Percentiles rank a stretch among this genome's conserved stretches.
Conservation (phyloP, 2,329 filamentous ascomycete species). For the Fusarium marasasianum region DNA sequence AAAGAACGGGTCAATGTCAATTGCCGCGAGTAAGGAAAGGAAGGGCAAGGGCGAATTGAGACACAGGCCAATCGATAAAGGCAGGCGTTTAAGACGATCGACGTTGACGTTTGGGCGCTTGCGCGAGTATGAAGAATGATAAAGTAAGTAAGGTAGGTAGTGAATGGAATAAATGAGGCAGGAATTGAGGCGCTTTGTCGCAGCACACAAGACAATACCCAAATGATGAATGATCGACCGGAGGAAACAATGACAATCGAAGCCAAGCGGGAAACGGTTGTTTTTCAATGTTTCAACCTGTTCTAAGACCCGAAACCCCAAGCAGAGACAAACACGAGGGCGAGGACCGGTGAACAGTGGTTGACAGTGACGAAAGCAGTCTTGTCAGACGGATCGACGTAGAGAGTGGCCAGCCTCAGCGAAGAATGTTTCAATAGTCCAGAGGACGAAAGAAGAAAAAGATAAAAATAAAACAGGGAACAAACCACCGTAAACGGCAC, state of each 20-base stretch:
- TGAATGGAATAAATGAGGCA: not conserved
- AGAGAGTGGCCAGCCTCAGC: slow-evolving; percentile 27
- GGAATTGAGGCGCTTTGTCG: slow-evolving; percentile 25
- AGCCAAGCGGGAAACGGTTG: slow-evolving; percentile 2
- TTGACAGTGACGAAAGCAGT: slow-evolving; percentile 13
- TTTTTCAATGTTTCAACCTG: slow-evolving; percentile 36
- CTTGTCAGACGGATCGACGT: not conserved
- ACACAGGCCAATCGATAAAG: slow-evolving; percentile 1
- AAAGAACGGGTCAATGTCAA: slow-evolving; percentile 19
- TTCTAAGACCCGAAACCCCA: slow-evolving; percentile 11
- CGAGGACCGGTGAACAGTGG: slow-evolving; percentile 17
- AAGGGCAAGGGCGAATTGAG: slow-evolving; percentile 14
- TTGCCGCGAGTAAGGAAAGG: slow-evolving; percentile 13
- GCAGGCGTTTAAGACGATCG: slow-evolving; percentile 30
- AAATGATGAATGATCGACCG: slow-evolving; percentile 21
- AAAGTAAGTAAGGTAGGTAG: not conserved
- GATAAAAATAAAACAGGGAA: slow-evolving; percentile 8
- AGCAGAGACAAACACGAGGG: slow-evolving; percentile 19
- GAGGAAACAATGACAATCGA: slow-evolving; percentile 8
- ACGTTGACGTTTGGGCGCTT: slow-evolving; percentile 28
- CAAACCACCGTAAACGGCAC: slow-evolving; percentile 25
- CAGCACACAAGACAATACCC: slow-evolving; percentile 14
- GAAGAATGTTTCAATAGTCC: slow-evolving; percentile 26
- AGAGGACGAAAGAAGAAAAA: slow-evolving; percentile 7
- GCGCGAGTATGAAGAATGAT: slow-evolving; percentile 7